Conservation (phyloP, 2,329 filamentous ascomycete genomes). For the Trichoderma harzianum region DNA sequence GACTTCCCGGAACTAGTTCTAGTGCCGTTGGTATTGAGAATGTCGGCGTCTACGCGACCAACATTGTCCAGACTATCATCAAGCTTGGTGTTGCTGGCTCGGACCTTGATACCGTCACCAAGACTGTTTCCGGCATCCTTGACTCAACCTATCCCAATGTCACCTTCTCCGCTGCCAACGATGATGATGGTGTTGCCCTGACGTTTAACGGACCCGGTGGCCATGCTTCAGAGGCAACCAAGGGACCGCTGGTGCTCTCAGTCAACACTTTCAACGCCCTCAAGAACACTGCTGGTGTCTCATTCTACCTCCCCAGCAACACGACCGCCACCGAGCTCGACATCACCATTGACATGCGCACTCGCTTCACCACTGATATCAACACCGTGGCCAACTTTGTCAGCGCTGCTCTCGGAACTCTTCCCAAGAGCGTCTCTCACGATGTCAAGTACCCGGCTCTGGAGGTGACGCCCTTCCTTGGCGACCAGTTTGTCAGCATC, state of each 20-base stretch:
- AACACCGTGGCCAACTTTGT: conserved; percentile 17
- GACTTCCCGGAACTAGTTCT: conserved; percentile 18
- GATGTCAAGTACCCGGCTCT: conserved; percentile 22
- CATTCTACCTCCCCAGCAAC: conserved; percentile 21
- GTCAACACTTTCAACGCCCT: conserved; percentile 19
- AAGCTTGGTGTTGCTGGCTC: conserved; percentile 18
- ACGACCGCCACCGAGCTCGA: conserved; percentile 20
- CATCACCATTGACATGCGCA: conserved; percentile 23
- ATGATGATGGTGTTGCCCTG: conserved; percentile 19
- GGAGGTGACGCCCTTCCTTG: conserved; percentile 17
- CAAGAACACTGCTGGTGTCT: conserved; percentile 3
- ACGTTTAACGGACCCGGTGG: conserved; percentile 21
- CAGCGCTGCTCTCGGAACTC: conserved; percentile 12
- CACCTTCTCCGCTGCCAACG: conserved; percentile 7
- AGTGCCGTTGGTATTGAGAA: conserved; percentile 20
- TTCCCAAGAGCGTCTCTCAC: conserved; percentile 13
- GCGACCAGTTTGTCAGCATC: conserved; percentile 15
- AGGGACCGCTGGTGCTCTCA: conserved; percentile 19
- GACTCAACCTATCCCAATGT: conserved; percentile 19
- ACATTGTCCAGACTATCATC: conserved; percentile 20
- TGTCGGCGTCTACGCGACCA: conserved; percentile 21
- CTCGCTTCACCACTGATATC: conserved; percentile 18
- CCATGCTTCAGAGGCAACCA: conserved; percentile 20
- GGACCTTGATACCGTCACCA: conserved; percentile 5
- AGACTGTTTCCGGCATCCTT: conserved; percentile 16